Base-by-base conservation (phyloP, 73 alveolate species). In the Uronychia setigera region DNA sequence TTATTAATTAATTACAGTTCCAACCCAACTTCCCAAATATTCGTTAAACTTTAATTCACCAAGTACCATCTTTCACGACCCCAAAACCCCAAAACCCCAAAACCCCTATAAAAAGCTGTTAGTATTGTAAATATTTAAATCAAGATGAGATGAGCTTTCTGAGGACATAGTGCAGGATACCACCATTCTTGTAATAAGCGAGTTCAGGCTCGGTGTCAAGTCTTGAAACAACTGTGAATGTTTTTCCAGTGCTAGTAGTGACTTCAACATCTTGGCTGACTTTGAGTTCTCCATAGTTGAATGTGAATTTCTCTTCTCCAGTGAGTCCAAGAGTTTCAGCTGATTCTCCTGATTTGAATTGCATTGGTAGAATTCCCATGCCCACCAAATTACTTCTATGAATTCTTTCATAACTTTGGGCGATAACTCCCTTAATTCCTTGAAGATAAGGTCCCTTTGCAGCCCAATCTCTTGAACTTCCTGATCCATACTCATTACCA, bases 391-490 rank as follows among this genome's bases (percentile, higher is more conserved):
- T 96, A 59, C 93, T 74, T 94, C 99, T 96, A 91, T 96, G 99
- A 58, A 96, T 96, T 91, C 98, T 94, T 83, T 96, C 99, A 82
- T 78, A 96, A 59, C 96, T 84, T 59, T 94, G 88, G 0, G 98
- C 98, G 60, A 93, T 88, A n/a, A 93, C 97, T 26, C 95, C 97
- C 74, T 83, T 87, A 59, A 93, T 96, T 29, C 97, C 97, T 85
- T 91, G 91, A 60, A 82, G 82, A 83, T 59, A 92, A 26, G 90
- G 93, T 31, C 87, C 92, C 95, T 96, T 96, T 33, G 99, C 98
- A 77, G 99, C 99, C 99, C 99, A 96, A 87, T 95, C 99, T 82
- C 98, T 94, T 26, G 98, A 93, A 28, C 97, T 88, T 74, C 99
- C 99, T 58, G 98, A 90, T 35, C 99, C 99, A 75, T 96, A 96